A percentile compares a stretch with the other conserved stretches of the same genome.
Conservation (phyloP, 2,329 filamentous ascomycete genomes). For the Neoarthrinium moseri region DNA sequence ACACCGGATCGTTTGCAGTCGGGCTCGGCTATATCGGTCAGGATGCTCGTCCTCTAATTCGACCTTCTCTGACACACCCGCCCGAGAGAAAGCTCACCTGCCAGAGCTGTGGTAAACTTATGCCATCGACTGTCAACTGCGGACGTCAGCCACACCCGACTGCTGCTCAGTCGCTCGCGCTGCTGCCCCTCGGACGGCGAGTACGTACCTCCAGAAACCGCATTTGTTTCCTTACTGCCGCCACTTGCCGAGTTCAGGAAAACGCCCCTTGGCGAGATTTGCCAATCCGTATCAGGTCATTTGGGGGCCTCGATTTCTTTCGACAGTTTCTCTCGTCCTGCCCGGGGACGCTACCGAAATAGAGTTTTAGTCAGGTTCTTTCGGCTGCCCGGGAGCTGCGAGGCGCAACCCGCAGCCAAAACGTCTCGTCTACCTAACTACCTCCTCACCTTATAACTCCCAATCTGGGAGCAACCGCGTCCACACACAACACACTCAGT, state of each 20-base stretch:
- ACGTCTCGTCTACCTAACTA: neutral
- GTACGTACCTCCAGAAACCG: too few relatives aligned
- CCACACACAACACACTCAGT: too few relatives aligned
- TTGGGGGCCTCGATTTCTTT: neutral
- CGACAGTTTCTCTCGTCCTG: neutral
- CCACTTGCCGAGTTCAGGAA: neutral
- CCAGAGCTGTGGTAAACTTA: too few relatives aligned
- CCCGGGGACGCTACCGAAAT: neutral
- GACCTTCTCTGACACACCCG: conserved; percentile 1
- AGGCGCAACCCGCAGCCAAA: neutral
- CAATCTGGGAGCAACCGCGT: too few relatives aligned
- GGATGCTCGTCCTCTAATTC: neutral
- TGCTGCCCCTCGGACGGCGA: too few relatives aligned
- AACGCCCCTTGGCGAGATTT: neutral
- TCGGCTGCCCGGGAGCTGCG: neutral
- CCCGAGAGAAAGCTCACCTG: too few relatives aligned
- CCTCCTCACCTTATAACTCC: neutral
- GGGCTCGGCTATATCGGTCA: conserved; percentile 5
- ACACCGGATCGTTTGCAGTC: conserved; percentile 12
- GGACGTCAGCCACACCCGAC: too few relatives aligned
- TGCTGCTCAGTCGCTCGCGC: too few relatives aligned
- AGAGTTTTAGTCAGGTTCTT: neutral
- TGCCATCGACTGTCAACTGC: too few relatives aligned
- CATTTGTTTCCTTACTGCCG: neutral
- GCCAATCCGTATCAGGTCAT: neutral